phyloP scores from a whole-genome alignment of 2,329 filamentous ascomycete species.

The Endothia cerciana region DNA sequence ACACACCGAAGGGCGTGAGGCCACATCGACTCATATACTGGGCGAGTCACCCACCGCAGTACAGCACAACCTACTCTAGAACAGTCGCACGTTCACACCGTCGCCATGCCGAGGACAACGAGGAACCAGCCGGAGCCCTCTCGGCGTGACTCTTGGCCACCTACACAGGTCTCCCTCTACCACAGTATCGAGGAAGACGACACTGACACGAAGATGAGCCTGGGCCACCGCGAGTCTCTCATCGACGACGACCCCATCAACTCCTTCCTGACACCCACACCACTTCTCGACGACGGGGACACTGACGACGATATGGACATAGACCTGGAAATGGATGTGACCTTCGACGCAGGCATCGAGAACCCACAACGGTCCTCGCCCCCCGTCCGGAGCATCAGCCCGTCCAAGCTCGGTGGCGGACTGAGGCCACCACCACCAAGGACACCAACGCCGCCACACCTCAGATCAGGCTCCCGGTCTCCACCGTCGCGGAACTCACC shows the following conservation, averaged over 20 bases:
- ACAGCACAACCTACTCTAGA: not conserved
- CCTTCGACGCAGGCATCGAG: conserved; percentile 62
- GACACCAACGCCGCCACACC: conserved; percentile 45
- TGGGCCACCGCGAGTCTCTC: conserved; percentile 40
- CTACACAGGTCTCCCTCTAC: conserved; percentile 53
- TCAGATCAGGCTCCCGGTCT: conserved; percentile 39
- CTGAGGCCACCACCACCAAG: conserved; percentile 47
- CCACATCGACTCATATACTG: conserved; percentile 14
- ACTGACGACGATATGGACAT: conserved; percentile 44
- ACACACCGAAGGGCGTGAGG: conserved; percentile 9
- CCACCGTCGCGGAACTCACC: conserved; percentile 43
- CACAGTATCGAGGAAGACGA: conserved; percentile 48
- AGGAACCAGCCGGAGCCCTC: conserved; percentile 16
- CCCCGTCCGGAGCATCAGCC: conserved; percentile 59
- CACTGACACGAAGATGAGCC: conserved; percentile 46
- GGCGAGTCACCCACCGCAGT: not conserved
- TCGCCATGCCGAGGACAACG: conserved; percentile 18
- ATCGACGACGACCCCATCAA: conserved; percentile 58
- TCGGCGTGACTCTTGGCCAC: conserved; percentile 56
- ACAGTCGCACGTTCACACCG: not conserved
- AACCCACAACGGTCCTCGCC: conserved; percentile 49
- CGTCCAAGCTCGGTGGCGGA: conserved; percentile 58
- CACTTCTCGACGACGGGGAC: conserved; percentile 46
- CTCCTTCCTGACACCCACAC: conserved; percentile 59
- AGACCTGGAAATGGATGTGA: conserved; percentile 50